Percentiles rank a stretch among this genome's conserved stretches.
Evolutionary conservation across 2,329 filamentous ascomycete species (phyloP).

Genomic region (Neoscytalidium dimidiatum): DNA sequence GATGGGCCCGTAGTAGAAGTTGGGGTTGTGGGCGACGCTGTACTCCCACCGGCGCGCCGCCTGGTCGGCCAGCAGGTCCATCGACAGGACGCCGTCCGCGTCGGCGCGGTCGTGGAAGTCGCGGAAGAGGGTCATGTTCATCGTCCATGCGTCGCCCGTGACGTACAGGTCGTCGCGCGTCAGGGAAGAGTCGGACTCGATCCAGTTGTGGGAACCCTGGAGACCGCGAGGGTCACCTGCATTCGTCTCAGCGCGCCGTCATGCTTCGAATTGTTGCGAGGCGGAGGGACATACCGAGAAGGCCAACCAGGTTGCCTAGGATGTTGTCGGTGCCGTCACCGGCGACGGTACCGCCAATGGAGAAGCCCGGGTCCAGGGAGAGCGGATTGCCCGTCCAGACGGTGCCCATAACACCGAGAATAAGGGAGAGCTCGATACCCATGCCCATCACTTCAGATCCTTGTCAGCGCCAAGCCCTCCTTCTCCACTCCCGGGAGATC

Average conservation of each 20-base stretch:
- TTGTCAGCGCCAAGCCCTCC: conserved; percentile 2
- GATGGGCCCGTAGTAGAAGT: conserved; percentile 56
- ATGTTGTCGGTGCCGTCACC: conserved; percentile 38
- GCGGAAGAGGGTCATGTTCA: conserved; percentile 56
- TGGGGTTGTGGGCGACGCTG: conserved; percentile 51
- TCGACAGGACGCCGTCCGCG: conserved; percentile 25
- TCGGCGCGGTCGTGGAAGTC: conserved; percentile 43
- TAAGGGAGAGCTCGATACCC: conserved; percentile 30
- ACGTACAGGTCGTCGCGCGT: conserved; percentile 57
- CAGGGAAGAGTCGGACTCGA: conserved; percentile 56
- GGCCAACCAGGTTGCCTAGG: conserved; percentile 40
- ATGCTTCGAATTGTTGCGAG: conserved; percentile 21
- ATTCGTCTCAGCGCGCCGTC: not conserved
- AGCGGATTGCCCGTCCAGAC: conserved; percentile 49
- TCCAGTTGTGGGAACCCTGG: conserved; percentile 56
- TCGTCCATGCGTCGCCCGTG: conserved; percentile 51
- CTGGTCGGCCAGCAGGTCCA: conserved; percentile 32
- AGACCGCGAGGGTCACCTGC: conserved; percentile 50
- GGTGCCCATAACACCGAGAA: conserved; percentile 34
- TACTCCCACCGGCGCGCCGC: conserved; percentile 45
- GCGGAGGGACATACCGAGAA: conserved; percentile 39
- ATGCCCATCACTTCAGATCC: conserved; percentile 26
- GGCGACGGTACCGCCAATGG: conserved; percentile 27
- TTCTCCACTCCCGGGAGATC: not conserved
- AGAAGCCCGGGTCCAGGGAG: conserved; percentile 46